phyloP scores from a whole-genome alignment of 1,284 basidiomycete species.

The Moesziomyces antarcticus region DNA sequence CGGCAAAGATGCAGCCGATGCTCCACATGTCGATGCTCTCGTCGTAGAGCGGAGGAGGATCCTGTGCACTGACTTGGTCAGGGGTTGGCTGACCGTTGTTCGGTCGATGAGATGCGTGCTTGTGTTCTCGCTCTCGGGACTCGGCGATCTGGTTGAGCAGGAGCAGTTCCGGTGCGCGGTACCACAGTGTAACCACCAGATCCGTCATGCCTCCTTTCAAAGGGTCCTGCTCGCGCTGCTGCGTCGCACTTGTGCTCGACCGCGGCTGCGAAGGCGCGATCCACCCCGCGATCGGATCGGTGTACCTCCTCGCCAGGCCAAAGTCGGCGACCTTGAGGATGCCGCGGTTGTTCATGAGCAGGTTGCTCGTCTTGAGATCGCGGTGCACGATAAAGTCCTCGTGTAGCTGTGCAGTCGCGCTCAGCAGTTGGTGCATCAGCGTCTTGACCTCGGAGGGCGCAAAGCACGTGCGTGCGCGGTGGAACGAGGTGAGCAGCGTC shows the following conservation, averaged over 20 bases:
- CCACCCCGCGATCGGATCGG: slow-evolving; percentile 78
- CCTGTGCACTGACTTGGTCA: too few relatives aligned
- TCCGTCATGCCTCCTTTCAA: slow-evolving; percentile 86
- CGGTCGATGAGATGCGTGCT: neutral
- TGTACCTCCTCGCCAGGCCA: slow-evolving; percentile 91
- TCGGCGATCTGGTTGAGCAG: slow-evolving; percentile 13
- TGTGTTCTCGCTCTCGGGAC: neutral
- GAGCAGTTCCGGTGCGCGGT: slow-evolving; percentile 74
- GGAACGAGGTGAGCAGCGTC: slow-evolving; percentile 77
- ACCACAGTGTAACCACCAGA: slow-evolving; percentile 98
- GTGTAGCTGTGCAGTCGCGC: slow-evolving; percentile 91
- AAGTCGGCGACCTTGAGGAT: slow-evolving; percentile 99
- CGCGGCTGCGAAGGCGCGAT: neutral
- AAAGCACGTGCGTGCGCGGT: slow-evolving; percentile 90
- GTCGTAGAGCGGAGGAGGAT: slow-evolving; percentile 36
- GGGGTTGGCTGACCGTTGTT: too few relatives aligned
- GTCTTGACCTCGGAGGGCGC: slow-evolving; percentile 98
- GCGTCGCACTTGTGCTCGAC: neutral
- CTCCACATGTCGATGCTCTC: slow-evolving; percentile 74
- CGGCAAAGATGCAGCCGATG: slow-evolving; percentile 98
- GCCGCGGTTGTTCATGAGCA: slow-evolving; percentile 98
- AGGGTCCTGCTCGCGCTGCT: neutral
- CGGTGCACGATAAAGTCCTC: slow-evolving; percentile 97
- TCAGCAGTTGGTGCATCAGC: slow-evolving; percentile 90
- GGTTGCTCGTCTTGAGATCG: slow-evolving; percentile 95